Evolutionary conservation across 2,329 filamentous ascomycete species (phyloP).

Genomic region (Colletotrichum sp.): DNA sequence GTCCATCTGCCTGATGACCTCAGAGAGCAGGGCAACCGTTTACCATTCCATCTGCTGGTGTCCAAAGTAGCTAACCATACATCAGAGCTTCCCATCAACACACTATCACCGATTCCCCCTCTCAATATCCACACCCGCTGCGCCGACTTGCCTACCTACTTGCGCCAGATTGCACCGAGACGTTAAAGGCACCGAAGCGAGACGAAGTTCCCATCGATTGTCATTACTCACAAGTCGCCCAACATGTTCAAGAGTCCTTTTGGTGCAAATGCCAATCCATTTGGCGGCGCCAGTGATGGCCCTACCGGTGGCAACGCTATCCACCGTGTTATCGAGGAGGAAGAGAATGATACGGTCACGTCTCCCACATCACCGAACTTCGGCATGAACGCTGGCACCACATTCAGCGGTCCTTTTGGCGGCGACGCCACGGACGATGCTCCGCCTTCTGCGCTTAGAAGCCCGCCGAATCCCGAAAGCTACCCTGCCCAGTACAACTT

Average conservation of each 20-base stretch:
- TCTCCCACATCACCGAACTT: slow-evolving; percentile 75
- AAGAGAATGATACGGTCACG: slow-evolving; percentile 77
- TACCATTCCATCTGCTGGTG: slow-evolving; percentile 32
- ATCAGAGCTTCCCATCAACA: slow-evolving; percentile 48
- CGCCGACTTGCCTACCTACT: slow-evolving; percentile 63
- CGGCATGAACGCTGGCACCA: slow-evolving; percentile 45
- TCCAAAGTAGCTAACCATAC: slow-evolving; percentile 65
- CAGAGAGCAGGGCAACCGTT: slow-evolving; percentile 1
- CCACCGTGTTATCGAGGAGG: slow-evolving; percentile 77
- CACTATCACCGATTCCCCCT: slow-evolving; percentile 40
- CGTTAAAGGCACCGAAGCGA: neutral
- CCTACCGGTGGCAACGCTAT: slow-evolving; percentile 38
- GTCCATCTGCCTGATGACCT: slow-evolving; percentile 4
- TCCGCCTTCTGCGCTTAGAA: slow-evolving; percentile 50
- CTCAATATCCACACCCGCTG: slow-evolving; percentile 73
- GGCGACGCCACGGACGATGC: slow-evolving; percentile 50
- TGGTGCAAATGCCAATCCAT: slow-evolving; percentile 74
- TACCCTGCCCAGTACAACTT: slow-evolving; percentile 95
- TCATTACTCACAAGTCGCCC: slow-evolving; percentile 62
- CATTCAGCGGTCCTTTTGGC: slow-evolving; percentile 60
- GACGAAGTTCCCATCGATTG: neutral
- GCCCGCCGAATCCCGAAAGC: slow-evolving; percentile 64
- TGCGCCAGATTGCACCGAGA: neutral
- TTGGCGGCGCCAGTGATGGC: slow-evolving; percentile 60
- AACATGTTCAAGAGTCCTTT: slow-evolving; percentile 79